These are phyloP conservation scores for Claviceps digitariae DNA, from an alignment of 2,329 filamentous ascomycete species.

Conservation along the genomic window DNA sequence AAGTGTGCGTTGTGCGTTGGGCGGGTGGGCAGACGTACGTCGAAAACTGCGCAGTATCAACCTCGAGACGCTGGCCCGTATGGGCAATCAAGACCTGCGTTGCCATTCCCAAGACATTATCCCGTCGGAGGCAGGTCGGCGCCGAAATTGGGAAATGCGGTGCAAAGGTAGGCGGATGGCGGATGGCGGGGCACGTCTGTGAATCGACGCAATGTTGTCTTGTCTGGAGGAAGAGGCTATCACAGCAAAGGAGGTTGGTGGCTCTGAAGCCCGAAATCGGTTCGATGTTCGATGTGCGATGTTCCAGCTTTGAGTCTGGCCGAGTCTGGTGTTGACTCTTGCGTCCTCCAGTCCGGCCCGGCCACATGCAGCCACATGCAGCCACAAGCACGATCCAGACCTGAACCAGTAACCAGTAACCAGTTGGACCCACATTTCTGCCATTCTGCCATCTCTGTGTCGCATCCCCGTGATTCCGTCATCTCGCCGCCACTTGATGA, in stretches of 20 bases:
- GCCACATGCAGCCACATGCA: slow-evolving; percentile 2
- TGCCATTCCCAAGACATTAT: slow-evolving; percentile 58
- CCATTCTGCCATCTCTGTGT: too few relatives aligned
- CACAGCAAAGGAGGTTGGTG: not conserved
- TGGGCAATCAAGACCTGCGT: slow-evolving; percentile 86
- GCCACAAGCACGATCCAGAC: too few relatives aligned
- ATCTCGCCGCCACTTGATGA: not conserved
- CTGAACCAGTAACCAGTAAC: not conserved
- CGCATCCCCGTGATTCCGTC: not conserved
- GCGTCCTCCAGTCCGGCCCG: too few relatives aligned
- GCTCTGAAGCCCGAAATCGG: not conserved
- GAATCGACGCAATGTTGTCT: not conserved
- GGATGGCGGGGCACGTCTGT: not conserved
- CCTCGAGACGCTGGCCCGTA: slow-evolving; percentile 72
- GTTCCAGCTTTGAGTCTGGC: not conserved
- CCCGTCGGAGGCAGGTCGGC: slow-evolving; percentile 16
- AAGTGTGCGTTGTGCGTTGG: not conserved
- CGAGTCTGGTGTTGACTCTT: not conserved
- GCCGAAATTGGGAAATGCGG: not conserved
- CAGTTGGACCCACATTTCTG: too few relatives aligned
- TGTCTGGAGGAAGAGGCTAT: not conserved
- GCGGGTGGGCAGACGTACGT: slow-evolving; percentile 37
- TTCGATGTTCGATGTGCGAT: not conserved
- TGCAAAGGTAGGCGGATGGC: not conserved
- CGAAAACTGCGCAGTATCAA: slow-evolving; percentile 62